phyloP scores from a whole-genome alignment of 2,329 filamentous ascomycete genomes.

The Pleoardoris graminearum region DNA sequence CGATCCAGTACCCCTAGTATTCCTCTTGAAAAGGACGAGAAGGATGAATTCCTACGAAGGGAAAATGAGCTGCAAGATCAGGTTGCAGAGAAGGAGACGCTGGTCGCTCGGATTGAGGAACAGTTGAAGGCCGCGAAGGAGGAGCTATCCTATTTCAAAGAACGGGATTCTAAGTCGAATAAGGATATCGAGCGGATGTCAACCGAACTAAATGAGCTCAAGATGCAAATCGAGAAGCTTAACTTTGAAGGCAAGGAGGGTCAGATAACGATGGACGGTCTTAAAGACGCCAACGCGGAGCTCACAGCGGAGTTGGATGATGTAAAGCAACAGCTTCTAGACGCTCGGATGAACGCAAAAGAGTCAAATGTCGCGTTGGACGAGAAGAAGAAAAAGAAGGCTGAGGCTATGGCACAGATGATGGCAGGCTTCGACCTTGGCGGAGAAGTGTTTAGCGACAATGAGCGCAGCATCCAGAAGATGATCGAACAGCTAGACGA shows the following conservation, averaged over 20 bases:
- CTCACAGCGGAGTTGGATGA: conserved; percentile 91
- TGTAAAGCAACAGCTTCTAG: conserved; percentile 91
- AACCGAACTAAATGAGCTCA: conserved; percentile 85
- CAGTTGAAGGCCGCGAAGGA: conserved; percentile 80
- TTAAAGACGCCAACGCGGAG: conserved; percentile 95
- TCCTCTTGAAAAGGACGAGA: conserved; percentile 91
- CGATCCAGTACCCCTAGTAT: conserved; percentile 85
- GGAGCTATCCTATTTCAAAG: conserved; percentile 81
- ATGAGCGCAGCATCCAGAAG: conserved; percentile 81
- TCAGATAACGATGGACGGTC: conserved; percentile 93
- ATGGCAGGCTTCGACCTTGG: conserved; percentile 98
- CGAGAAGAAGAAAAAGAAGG: conserved; percentile 98
- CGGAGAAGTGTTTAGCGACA: conserved; percentile 89
- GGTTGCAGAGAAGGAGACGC: conserved; percentile 87
- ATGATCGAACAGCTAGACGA: conserved; percentile 82
- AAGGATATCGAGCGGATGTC: conserved; percentile 90
- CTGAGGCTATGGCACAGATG: conserved; percentile 99
- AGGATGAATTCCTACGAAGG: conserved; percentile 89
- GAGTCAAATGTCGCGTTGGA: conserved; percentile 87
- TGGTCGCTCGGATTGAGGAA: conserved; percentile 78
- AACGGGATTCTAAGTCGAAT: conserved; percentile 78
- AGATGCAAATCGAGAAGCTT: conserved; percentile 95
- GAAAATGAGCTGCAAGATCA: conserved; percentile 98
- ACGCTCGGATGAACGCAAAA: conserved; percentile 95
- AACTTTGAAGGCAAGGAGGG: conserved; percentile 96